Conservation (phyloP, 257 asterid genomes). For the Nemophila menziesii region DNA sequence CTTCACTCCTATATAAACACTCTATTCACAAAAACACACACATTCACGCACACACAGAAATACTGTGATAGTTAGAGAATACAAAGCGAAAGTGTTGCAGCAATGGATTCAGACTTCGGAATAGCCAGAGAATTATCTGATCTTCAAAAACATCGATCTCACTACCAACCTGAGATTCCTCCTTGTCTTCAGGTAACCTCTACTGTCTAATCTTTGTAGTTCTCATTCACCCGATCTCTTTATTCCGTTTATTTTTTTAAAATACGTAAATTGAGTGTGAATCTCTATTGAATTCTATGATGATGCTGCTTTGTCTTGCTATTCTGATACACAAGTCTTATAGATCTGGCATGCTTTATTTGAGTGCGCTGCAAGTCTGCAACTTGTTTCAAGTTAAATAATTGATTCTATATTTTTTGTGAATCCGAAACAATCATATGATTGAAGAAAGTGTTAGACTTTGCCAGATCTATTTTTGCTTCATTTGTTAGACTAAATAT, state of each 20-base stretch:
- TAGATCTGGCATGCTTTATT: neutral
- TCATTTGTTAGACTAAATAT: too few relatives aligned
- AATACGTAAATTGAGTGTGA: too few relatives aligned
- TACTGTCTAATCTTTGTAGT: too few relatives aligned
- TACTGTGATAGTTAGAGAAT: conserved; percentile 7
- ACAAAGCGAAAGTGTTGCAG: neutral
- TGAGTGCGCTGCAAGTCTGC: neutral
- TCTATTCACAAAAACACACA: neutral
- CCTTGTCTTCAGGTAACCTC: conserved; percentile 80
- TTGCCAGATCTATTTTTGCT: too few relatives aligned
- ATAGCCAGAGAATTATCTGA: conserved; percentile 63
- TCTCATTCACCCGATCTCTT: too few relatives aligned
- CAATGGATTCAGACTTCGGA: conserved; percentile 82
- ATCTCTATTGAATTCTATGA: too few relatives aligned
- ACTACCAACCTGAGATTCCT: conserved; percentile 65
- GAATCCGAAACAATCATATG: too few relatives aligned
- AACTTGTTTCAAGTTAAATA: neutral
- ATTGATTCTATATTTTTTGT: too few relatives aligned
- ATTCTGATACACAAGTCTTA: neutral
- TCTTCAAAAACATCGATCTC: conserved; percentile 75
- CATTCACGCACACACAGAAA: neutral
- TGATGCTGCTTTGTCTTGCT: too few relatives aligned
- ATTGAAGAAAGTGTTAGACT: too few relatives aligned
- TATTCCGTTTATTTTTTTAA: too few relatives aligned
- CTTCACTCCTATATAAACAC: conserved; percentile 3